Evolutionary conservation across 2,329 filamentous ascomycete species (phyloP).

Genomic region (Monilinia vaccinii-corymbosi): DNA sequence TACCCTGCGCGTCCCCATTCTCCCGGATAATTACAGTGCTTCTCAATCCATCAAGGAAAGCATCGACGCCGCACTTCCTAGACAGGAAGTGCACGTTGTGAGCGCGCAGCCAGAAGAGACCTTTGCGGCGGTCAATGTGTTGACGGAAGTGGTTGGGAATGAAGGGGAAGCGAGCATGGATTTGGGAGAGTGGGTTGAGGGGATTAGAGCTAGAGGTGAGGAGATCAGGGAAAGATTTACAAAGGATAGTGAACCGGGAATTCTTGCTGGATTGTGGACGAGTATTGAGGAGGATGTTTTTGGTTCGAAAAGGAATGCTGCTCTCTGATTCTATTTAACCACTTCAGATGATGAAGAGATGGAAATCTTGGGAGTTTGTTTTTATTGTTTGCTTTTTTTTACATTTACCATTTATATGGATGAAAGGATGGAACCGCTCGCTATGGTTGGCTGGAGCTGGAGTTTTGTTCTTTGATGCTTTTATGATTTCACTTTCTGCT

Average conservation of each 20-base stretch:
- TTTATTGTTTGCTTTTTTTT: background rate
- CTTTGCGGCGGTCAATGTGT: conserved; percentile 34
- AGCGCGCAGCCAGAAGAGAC: conserved; percentile 47
- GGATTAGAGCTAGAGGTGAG: background rate
- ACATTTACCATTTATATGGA: background rate
- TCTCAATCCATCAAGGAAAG: conserved; percentile 27
- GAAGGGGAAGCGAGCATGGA: conserved; percentile 12
- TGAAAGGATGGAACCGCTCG: background rate
- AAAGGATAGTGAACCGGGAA: conserved; percentile 34
- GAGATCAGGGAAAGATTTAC: background rate
- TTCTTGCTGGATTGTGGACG: conserved; percentile 47
- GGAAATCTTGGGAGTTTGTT: background rate
- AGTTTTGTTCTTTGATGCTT: background rate
- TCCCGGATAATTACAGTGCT: conserved; percentile 42
- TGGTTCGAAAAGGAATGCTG: conserved; percentile 12
- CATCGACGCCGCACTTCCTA: conserved; percentile 34
- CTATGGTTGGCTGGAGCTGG: conserved; percentile 1
- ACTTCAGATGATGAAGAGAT: background rate
- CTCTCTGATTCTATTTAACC: background rate
- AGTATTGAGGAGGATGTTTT: conserved; percentile 45
- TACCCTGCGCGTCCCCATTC: conserved; percentile 44
- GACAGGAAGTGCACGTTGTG: conserved; percentile 44
- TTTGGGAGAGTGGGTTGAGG: background rate
- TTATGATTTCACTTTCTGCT: background rate
- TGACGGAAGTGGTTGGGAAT: conserved; percentile 49